Evolutionary conservation across 805 yeast genomes (phyloP), one percentile per base, ranked within the genome.

Genomic region (Candida fluviatilis): DNA sequence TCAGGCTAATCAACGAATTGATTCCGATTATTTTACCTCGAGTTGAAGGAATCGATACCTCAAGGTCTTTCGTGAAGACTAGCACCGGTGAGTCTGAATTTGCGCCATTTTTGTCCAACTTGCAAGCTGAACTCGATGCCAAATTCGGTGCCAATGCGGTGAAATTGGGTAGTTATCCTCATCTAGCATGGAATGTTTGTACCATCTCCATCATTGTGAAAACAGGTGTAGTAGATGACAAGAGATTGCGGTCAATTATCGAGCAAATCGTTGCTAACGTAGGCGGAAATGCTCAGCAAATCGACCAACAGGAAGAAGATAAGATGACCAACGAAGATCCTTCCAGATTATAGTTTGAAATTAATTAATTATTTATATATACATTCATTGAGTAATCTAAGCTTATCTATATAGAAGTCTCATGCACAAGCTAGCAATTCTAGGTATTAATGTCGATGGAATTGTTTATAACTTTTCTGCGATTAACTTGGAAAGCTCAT

Each of bases 111-210:
- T 63, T 87, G 43, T 51, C 74, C 1, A 51, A 61, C 2, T 55
- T 84, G 19, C 93, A 85, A 47, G 51, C 52, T 2, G 57, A 34
- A 32, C 58, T 60, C 35, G 60, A 64, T 45, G 44, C 39, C 3
- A 48, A 50, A 16, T 57, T 50, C 37, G 70, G 67, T 4, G 34
- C 35, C 10, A 57, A 55, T 6, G 38, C 44, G 6, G 69, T 87
- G 36, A 88, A 87, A 52, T 70, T 88, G 34, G 96, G 96, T 2
- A 81, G 90, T 24, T 88, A 88, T 54, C 96, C 96, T 1, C 96
- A 88, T 57, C 71, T 76, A 61, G 71, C 72, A 12, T 71, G 77
- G 59, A 70, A 75, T 1, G 62, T 77, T 38, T 82, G 76, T 48
- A 86, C 95, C 0, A 77, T 88, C 14, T 83, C 95, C 48, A 72